Evolutionary conservation across 371 early-diverging fungal species (phyloP).

Genomic region (Capniomyces stellatus): DNA sequence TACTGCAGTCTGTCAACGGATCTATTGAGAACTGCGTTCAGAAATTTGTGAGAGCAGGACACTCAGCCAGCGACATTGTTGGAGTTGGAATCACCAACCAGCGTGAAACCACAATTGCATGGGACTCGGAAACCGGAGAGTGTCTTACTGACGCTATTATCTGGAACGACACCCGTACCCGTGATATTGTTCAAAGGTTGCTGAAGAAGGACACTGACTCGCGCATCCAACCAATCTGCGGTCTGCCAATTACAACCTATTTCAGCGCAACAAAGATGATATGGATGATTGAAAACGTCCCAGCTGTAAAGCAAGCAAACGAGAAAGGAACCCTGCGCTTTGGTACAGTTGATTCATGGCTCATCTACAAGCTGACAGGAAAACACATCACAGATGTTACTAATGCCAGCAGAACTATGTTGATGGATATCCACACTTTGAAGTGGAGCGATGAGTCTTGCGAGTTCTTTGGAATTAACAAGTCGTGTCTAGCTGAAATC

Average conservation of each 20-base stretch:
- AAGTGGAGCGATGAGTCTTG: conserved; percentile 64
- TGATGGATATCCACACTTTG: conserved; percentile 71
- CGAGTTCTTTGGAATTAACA: conserved; percentile 52
- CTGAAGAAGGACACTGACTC: conserved; percentile 29
- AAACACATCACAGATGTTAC: conserved; percentile 79
- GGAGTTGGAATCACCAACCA: conserved; percentile 91
- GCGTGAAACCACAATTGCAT: conserved; percentile 82
- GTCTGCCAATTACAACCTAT: conserved; percentile 85
- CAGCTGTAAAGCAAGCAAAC: conserved; percentile 42
- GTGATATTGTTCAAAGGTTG: conserved; percentile 45
- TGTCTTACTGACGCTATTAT: conserved; percentile 81
- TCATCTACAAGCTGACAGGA: conserved; percentile 70
- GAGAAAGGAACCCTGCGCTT: conserved; percentile 48
- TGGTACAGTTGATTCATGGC: conserved; percentile 90
- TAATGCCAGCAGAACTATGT: conserved; percentile 86
- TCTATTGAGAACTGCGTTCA: conserved; percentile 52
- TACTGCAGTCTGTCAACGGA: conserved; percentile 44
- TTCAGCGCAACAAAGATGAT: conserved; percentile 81
- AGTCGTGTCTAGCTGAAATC: conserved; percentile 54
- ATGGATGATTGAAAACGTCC: conserved; percentile 78
- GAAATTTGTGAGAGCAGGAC: conserved; percentile 42
- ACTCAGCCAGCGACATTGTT: conserved; percentile 40
- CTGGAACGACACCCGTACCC: conserved; percentile 84
- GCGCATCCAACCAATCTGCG: conserved; percentile 36
- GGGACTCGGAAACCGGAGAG: conserved; percentile 68